phyloP scores from a whole-genome alignment of 441 rosid species.

The Omphalea diandra region DNA sequence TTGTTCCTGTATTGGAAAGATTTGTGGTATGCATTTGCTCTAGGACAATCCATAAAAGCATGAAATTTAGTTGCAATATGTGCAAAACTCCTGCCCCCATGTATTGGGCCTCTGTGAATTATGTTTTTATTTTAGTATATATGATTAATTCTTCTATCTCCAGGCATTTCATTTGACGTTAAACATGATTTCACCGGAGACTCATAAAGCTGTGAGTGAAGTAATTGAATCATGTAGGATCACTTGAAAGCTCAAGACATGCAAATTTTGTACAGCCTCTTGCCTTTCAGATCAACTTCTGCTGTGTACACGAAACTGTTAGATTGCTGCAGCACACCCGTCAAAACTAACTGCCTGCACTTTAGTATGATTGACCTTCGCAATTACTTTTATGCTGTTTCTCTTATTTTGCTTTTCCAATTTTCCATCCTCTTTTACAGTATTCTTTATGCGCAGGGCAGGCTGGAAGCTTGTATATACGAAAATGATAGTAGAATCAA shows the following conservation, averaged over 20 bases:
- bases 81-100: not conserved
- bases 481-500: slow-evolving; percentile 30
- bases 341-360: slow-evolving; percentile 24
- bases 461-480: slow-evolving; percentile 30
- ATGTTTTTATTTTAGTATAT: not conserved
- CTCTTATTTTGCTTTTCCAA: slow-evolving; percentile 2
- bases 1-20: slow-evolving; percentile 97
- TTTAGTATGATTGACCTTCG: slow-evolving; percentile 21
- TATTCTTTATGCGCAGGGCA: slow-evolving; percentile 33
- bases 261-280: slow-evolving; percentile 58
- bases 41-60: not conserved
- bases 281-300: slow-evolving; percentile 31
- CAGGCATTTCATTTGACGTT: slow-evolving; percentile 91
- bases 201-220: slow-evolving; percentile 87
- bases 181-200: slow-evolving; percentile 94
- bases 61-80: not conserved
- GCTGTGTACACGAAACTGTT: slow-evolving; percentile 25
- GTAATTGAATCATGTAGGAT: slow-evolving; percentile 87
- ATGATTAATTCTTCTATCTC: slow-evolving; percentile 1
- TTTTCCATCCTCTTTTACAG: not conserved
- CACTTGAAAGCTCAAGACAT: slow-evolving; percentile 41
- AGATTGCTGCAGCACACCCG: slow-evolving; percentile 23
- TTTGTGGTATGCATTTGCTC: slow-evolving; percentile 76
- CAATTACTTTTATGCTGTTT: not conserved
- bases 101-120: too few relatives aligned